A percentile compares a stretch with the other conserved stretches of the same genome.
These are phyloP conservation scores for Sarocladiaceae sp. DNA, from an alignment of 2,329 filamentous ascomycete species.

Conservation along the genomic window DNA sequence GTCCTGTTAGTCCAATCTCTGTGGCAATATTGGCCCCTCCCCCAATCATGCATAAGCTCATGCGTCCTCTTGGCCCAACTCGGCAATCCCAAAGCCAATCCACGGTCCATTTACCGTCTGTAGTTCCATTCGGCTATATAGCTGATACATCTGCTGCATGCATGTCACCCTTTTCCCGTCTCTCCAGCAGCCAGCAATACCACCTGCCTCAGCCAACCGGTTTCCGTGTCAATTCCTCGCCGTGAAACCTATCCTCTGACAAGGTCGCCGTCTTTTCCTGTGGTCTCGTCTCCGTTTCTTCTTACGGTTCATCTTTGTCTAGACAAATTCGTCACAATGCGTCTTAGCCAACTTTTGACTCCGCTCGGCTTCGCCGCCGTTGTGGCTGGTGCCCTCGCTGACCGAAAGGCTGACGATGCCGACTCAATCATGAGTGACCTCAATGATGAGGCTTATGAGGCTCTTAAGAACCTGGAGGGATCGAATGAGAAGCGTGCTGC, in stretches of 20 bases:
- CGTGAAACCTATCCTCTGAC: neutral
- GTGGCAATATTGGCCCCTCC: neutral
- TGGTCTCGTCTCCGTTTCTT: neutral
- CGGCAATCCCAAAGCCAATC: neutral
- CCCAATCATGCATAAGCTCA: neutral
- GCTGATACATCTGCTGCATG: neutral
- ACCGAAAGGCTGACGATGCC: conserved; percentile 9
- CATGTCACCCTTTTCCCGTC: neutral
- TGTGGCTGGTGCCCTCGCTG: neutral
- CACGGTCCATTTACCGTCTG: neutral
- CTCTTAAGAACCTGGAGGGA: conserved; percentile 2
- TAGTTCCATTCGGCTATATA: neutral
- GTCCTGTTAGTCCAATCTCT: neutral
- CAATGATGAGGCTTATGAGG: conserved; percentile 9
- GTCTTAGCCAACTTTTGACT: conserved; percentile 6
- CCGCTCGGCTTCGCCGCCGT: neutral
- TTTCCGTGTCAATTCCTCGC: neutral
- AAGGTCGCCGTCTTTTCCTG: neutral
- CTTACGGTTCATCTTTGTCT: neutral
- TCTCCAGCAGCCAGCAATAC: neutral
- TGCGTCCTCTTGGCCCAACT: neutral
- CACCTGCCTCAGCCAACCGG: neutral
- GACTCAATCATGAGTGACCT: conserved; percentile 2
- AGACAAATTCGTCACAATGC: neutral
- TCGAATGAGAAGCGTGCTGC: conserved; percentile 3